These are phyloP conservation scores for Dioscorea dumetorum DNA, from an alignment of 106 monocot species.

Conservation along the genomic window DNA sequence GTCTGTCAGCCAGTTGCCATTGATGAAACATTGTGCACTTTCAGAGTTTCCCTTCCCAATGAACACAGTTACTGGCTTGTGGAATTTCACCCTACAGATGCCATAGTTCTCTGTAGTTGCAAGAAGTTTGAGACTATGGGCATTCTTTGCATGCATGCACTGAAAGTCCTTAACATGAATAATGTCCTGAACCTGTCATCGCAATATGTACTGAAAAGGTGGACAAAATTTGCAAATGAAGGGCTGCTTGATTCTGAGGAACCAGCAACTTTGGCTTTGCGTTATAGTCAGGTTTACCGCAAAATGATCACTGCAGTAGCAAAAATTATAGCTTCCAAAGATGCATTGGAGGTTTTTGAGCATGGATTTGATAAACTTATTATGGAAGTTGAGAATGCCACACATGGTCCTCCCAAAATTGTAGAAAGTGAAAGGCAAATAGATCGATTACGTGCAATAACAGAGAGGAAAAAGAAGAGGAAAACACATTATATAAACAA, in stretches of 20 bases:
- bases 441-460: background rate
- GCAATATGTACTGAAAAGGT: conserved; percentile 22
- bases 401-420: background rate
- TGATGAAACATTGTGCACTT: conserved; percentile 7
- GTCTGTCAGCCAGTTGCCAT: conserved; percentile 21
- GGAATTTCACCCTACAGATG: conserved; percentile 10
- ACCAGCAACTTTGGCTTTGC: conserved; percentile 4
- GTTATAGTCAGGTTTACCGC: conserved; percentile 8
- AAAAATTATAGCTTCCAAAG: conserved; percentile 5
- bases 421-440: background rate
- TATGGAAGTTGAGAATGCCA: background rate
- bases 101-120: conserved; percentile 16
- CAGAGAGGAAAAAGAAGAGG: conserved; percentile 1
- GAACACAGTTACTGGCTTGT: conserved; percentile 14
- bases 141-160: conserved; percentile 25
- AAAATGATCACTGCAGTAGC: conserved; percentile 11
- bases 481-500: background rate
- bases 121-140: conserved; percentile 26
- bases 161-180: conserved; percentile 26
- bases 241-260: background rate
- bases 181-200: conserved; percentile 18
- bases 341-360: background rate
- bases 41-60: conserved; percentile 13
- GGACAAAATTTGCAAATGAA: conserved; percentile 25
- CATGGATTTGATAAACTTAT: conserved; percentile 4